Evolutionary conservation across 345 rosid species (phyloP), one percentile per base, ranked within the genome.

Genomic region (Salix koriyanagi): DNA sequence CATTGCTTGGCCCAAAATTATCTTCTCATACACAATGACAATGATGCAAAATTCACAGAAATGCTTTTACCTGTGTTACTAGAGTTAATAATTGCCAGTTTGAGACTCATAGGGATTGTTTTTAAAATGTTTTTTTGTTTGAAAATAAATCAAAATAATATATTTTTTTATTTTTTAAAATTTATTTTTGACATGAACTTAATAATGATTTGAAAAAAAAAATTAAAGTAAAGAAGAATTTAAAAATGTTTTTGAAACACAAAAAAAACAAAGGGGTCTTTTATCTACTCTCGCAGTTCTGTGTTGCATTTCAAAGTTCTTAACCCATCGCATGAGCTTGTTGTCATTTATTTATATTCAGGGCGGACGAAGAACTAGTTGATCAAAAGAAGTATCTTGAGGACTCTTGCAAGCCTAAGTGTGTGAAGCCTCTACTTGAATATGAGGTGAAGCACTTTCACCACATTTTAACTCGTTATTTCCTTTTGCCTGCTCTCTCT

Each of bases 301-400:
- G 12, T n/a, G 25, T 3, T 58, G 64, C 6, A 10, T 65, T 12
- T 7, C 39, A 41, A 28, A 37, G 36, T 50, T 2, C 23, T 21
- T 75, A 4, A 75, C 19, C 6, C 21, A 7, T 9, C 12, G 26
- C 19, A 16, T 65, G 30, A 2, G 1, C 15, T 58, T 58, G 26
- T 32, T 19, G 23, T 36, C 7, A 58, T 58, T 56, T n/a, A 56
- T 21, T 28, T 46, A 23, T 37, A 60, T 58, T 42, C 16, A 90
- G 93, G 93, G 91, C 93, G 76, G 93, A 90, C 10, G 93, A 90
- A 82, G 93, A 90, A 73, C 89, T 75, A 54, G 81, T 77, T 83
- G 93, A 90, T 83, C 93, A 56, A 28, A 90, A 90, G 86, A 84
- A 72, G 81, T 76, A 85, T 76, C 69, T 87, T 75, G 93, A 90